These are phyloP conservation scores for Acrodontium crateriforme DNA, from an alignment of 2,329 filamentous ascomycete genomes.

Conservation along the genomic window DNA sequence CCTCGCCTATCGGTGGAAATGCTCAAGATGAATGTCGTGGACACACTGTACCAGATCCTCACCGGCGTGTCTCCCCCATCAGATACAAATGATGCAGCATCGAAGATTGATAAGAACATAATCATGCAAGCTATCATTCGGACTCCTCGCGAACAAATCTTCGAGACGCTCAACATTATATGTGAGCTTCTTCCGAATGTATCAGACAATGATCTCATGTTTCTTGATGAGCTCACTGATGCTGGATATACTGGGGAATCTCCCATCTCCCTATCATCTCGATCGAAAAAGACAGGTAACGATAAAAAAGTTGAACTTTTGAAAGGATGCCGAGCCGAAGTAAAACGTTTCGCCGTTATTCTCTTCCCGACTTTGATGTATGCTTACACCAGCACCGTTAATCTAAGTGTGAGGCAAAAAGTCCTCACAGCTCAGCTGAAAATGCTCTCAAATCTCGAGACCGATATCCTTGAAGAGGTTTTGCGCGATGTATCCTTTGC, in stretches of 20 bases:
- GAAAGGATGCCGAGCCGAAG: conserved; percentile 68
- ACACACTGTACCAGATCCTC: conserved; percentile 92
- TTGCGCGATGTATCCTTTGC: conserved; percentile 83
- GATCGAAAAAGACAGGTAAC: conserved; percentile 46
- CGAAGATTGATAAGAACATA: conserved; percentile 86
- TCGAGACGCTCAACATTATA: conserved; percentile 93
- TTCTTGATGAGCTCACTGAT: conserved; percentile 36
- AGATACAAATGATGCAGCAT: conserved; percentile 61
- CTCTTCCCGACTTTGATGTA: conserved; percentile 90
- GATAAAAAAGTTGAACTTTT: conserved; percentile 74
- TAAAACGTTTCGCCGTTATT: conserved; percentile 84
- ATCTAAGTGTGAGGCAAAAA: conserved; percentile 85
- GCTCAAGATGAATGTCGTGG: conserved; percentile 91
- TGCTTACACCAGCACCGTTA: conserved; percentile 94
- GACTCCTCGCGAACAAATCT: conserved; percentile 86
- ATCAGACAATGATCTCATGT: conserved; percentile 41
- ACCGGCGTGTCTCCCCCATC: conserved; percentile 86
- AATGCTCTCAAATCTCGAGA: conserved; percentile 93
- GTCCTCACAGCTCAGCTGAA: conserved; percentile 92
- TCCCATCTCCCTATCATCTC: conserved; percentile 28
- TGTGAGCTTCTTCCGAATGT: conserved; percentile 80
- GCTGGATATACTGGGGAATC: conserved; percentile 36
- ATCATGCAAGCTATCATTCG: conserved; percentile 99
- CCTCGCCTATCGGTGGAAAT: conserved; percentile 76
- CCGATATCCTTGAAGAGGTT: conserved; percentile 69